Base-by-base conservation (phyloP, 169 alveolate species). In the Plasmodium fragile region DNA sequence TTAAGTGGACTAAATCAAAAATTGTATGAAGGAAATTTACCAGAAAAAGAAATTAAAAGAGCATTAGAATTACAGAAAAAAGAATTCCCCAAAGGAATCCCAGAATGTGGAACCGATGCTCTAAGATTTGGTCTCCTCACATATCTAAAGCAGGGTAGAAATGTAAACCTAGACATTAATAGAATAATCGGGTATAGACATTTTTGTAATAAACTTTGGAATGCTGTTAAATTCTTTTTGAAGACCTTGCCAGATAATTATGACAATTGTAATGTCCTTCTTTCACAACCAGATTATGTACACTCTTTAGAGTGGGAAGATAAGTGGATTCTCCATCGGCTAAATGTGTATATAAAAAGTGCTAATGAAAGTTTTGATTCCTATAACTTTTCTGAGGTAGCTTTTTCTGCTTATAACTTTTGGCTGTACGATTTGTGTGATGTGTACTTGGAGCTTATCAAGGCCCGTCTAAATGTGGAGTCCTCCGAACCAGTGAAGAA, bases 61-160 rank as follows among this genome's bases (percentile, higher is more conserved):
- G 98, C 99, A n/a, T 94, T 96, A 16, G 97, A 95, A 53, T 94
- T 97, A 71, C 99, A 98, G 83, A 95, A 96, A 93, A 98, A 98
- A 94, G 99, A 99, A 92, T 99, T 98, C 96, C 99, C 99, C 4
- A 97, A 98, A 53, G 99, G 99, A 30, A 98, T 99, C 81, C 99
- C 99, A 6, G 99, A 97, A 91, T 99, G 99, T 95, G 99, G 99
- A 18, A 98, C 99, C 69, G 99, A 99, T 94, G 99, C 99, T 0
- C 97, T 99, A n/a, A 97, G 99, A 87, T 97, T 98, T 71, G 99
- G 99, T 25, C 95, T 98, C 11, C 96, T 98, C 32, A 98, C 99
- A 11, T 98, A 97, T 84, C 98, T 98, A 98, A 97, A 98, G 93
- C 99, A 98, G 93, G 99, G 99, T 34, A 96, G 99, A 81, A 98